Evolutionary conservation across 148 eudicot genomes (phyloP), one percentile per base, ranked within the genome.

Genomic region (Vaccinium corymbosum): DNA sequence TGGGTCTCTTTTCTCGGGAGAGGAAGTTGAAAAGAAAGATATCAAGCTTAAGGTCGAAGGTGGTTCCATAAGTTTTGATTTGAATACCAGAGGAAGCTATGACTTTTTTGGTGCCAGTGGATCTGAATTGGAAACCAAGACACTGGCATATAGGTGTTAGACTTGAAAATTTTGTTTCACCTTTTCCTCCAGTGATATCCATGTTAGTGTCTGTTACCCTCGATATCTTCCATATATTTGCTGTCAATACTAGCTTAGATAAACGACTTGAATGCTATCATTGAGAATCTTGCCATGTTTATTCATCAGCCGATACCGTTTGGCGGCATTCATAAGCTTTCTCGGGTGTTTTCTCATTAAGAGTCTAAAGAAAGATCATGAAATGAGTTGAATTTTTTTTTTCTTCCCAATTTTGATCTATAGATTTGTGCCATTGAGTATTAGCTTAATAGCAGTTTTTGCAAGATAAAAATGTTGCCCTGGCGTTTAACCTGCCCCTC

Each of bases 21-120:
- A 57, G 22, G 87, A 75, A 71, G 61, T 81, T 38, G 82, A 82
- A 68, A 79, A 51, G 35, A 70, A 86, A 51, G 86, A 85, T 22
- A 50, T 86, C 55, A 86, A 88, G 57, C 51, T 85, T 20, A 85
- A 86, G 79, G 71, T 85, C 7, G 88, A 83, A 82, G 90, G 86
- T 9, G 48, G 86, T 84, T 88, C 87, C 55, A 62, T 83, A 52
- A 87, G 80, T 75, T 90, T 90, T 80, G 88, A 89, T 86, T 85
- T 82, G 78, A 90, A 90, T 56, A 77, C 83, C 46, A 86, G 87
- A 84, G 84, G 89, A 76, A 84, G 87, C 85, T 87, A 87, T 46
- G 89, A 89, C 64, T 87, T 89, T 56, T 52, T 87, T 83, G 88
- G 91, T 78, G 61, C 83, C 27, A 87, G 80, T 81, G 85, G 84